Conservation (phyloP, 140 eudicot genomes). For the Cichorium intybus region DNA sequence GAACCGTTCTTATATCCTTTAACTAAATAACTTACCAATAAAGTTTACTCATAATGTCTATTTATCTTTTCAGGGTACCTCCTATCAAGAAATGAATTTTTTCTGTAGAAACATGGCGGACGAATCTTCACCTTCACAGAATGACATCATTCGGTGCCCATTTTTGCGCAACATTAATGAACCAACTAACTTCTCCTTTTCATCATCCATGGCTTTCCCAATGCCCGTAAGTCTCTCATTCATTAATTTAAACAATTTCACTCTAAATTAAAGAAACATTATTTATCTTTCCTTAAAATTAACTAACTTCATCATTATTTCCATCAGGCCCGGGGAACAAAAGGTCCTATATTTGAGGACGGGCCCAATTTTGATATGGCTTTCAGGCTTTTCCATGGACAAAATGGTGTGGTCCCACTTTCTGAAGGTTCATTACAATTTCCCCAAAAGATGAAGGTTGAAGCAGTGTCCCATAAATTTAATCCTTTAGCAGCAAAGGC, state of each 20-base stretch:
- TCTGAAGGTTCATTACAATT: slow-evolving; percentile 46
- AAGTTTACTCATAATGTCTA: background rate
- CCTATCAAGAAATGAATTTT: slow-evolving; percentile 55
- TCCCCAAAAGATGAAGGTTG: slow-evolving; percentile 44
- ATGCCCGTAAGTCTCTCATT: slow-evolving; percentile 60
- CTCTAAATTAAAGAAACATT: background rate
- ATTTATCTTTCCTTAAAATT: background rate
- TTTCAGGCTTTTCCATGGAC: slow-evolving; percentile 86
- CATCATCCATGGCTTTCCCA: slow-evolving; percentile 59
- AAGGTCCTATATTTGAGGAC: slow-evolving; percentile 96
- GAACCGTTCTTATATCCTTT: no score
- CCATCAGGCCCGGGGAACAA: slow-evolving; percentile 59
- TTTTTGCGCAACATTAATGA: slow-evolving; percentile 85
- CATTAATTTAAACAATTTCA: background rate
- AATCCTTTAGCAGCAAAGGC: slow-evolving; percentile 98
- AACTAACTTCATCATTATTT: background rate
- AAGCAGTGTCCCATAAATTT: slow-evolving; percentile 55
- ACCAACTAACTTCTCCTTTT: slow-evolving; percentile 80
- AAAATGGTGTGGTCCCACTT: slow-evolving; percentile 92
- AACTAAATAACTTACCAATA: background rate
- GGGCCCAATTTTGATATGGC: slow-evolving; percentile 96
- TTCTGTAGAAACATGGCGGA: slow-evolving; percentile 48
- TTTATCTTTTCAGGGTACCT: slow-evolving; percentile 34
- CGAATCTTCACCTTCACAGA: slow-evolving; percentile 51
- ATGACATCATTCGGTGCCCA: slow-evolving; percentile 70